Evolutionary conservation across 352 stramenopile species (phyloP).

Genomic region (Pythium guiyangense): DNA sequence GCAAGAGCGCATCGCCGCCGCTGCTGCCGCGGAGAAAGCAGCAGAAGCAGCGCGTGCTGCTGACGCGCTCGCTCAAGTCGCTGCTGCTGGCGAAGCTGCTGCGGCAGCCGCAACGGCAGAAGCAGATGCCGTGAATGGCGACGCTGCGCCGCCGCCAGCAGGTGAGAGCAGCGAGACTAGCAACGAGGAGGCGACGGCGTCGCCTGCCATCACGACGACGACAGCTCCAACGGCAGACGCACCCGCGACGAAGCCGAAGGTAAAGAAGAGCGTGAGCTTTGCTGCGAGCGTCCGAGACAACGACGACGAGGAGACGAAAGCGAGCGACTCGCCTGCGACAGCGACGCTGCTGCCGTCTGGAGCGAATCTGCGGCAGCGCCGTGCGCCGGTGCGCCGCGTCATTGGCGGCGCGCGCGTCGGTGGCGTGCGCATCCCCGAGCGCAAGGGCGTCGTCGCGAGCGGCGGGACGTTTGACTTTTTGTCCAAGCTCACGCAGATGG

Average conservation of each 20-base stretch:
- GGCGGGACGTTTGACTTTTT: conserved; percentile 84
- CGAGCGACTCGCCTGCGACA: conserved; percentile 11
- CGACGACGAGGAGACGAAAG: conserved; percentile 17
- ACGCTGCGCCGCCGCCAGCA: not conserved
- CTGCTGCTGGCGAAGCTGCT: not conserved
- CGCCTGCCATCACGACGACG: conserved; percentile 12
- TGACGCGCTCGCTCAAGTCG: not conserved
- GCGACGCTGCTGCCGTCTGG: not conserved
- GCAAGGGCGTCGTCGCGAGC: conserved; percentile 65
- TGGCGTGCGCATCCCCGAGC: conserved; percentile 24
- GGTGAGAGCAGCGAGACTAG: not conserved
- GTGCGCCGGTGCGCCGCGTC: conserved; percentile 26
- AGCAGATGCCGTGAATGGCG: too few relatives aligned
- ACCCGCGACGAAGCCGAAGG: conserved; percentile 11
- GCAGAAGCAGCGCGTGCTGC: conserved; percentile 3
- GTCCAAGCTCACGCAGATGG: conserved; percentile 64
- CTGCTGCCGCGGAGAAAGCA: conserved; percentile 8
- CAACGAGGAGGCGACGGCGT: not conserved
- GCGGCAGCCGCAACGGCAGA: not conserved
- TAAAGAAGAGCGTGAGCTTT: conserved; percentile 66
- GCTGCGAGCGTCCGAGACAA: conserved; percentile 27
- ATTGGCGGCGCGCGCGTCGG: conserved; percentile 21
- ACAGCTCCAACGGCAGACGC: conserved; percentile 6
- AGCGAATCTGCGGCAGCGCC: conserved; percentile 10
- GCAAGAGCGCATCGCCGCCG: conserved; percentile 13